Base-by-base conservation (phyloP, 2,329 filamentous ascomycete genomes). In the Sporothrix variecibatus region DNA sequence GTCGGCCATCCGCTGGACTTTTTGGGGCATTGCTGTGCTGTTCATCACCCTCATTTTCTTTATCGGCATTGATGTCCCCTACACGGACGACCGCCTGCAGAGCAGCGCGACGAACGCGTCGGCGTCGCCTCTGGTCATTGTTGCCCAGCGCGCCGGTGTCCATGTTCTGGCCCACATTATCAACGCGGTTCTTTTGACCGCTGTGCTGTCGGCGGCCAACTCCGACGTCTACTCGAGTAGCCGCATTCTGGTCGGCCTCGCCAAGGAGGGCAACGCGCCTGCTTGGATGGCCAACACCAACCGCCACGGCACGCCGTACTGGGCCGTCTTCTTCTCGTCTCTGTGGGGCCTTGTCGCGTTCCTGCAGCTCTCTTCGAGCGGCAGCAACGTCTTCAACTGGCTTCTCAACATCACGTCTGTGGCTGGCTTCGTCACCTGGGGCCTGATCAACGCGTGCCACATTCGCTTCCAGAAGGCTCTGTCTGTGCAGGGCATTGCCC, bases 121-220 rank as follows among this genome's bases (percentile, higher is more conserved):
- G 28, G 71, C 71, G n/a, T 53, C 40, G 15, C 71, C 71, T 17
- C 65, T 72, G 64, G 71, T 72, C 12, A 60, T 60, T 6, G 71
- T 60, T 28, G 65, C 65, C 46, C 62, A 72, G 71, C 60, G 51
- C 20, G 51, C 49, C 40, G 91, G 91, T 56, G 89, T 93, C 74
- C 83, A 84, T 8, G 87, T 88, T 3, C 87, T 94, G 3, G 88
- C 90, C 6, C 84, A 89, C 78, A 90, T 95, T 79, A 90, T 95
- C 85, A 95, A 95, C 81, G 92, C 90, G 20, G 90, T 94, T 8
- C 88, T 95, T 11, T 85, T 95, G 28, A 93, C 92, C 0, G 93
- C 92, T 2, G 93, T 94, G 8, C 89, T 94, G 77, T 93, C 92
- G 0, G 93, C 93, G 6, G 93, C 92, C 75, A 94, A 93, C 82